Evolutionary conservation across 129 eudicot species (phyloP).

Genomic region (Calendula officinalis): DNA sequence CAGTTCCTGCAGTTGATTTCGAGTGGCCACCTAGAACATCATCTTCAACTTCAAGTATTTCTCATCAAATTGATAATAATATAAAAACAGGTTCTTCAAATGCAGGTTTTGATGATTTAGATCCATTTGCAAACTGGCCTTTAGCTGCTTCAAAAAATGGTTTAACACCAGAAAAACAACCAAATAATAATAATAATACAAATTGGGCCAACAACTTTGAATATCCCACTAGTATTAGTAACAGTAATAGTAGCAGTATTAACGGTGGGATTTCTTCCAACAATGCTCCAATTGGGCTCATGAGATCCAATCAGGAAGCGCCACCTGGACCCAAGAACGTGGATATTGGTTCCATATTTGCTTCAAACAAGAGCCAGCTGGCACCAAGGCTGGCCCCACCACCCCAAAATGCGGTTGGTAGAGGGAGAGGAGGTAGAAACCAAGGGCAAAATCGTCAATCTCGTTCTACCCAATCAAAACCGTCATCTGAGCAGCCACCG

Average conservation of each 20-base stretch:
- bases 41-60: conserved; percentile 33
- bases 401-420: conserved; percentile 75
- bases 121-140: conserved; percentile 97
- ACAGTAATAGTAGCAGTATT: conserved; percentile 9
- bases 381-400: conserved; percentile 93
- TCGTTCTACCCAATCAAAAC: conserved; percentile 33
- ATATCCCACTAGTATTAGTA: conserved; percentile 22
- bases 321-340: conserved; percentile 48
- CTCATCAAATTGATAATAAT: conserved; percentile 27
- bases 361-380: conserved; percentile 42
- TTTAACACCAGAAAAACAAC: conserved; percentile 26
- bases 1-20: conserved; percentile 71
- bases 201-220: conserved; percentile 50
- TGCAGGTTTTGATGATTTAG: conserved; percentile 71
- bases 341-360: conserved; percentile 72
- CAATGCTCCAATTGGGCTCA: conserved; percentile 40
- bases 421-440: conserved; percentile 67
- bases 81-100: conserved; percentile 36
- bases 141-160: conserved; percentile 44
- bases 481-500: conserved; percentile 73
- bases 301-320: conserved; percentile 50
- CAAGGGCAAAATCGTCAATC: conserved; percentile 45
- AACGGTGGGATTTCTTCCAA: conserved; percentile 36
- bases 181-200: conserved; percentile 18
- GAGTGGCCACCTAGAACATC: conserved; percentile 79